phyloP scores from a whole-genome alignment of 352 stramenopile species.

The Phytophthora brassicae region DNA sequence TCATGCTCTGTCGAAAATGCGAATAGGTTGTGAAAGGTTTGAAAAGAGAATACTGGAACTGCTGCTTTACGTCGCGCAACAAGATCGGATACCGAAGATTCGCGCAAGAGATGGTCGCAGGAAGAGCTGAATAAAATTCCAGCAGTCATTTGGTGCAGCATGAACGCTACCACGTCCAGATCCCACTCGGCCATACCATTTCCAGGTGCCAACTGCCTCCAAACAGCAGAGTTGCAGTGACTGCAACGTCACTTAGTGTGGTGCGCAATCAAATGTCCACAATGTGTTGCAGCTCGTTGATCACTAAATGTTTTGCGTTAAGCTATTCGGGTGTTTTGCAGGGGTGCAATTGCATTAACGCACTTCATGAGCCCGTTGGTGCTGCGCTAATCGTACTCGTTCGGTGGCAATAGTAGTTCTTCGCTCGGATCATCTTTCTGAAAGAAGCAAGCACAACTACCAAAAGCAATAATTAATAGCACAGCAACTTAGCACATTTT shows the following conservation, averaged over 20 bases:
- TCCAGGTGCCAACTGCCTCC: constrained; percentile 85
- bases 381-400: constrained; percentile 79
- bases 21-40: too few species aligned
- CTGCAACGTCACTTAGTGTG: too few species aligned
- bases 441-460: too few species aligned
- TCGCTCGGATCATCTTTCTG: too few species aligned
- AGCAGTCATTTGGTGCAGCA: constrained; percentile 60
- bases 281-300: constrained; percentile 72
- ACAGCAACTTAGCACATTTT: too few species aligned
- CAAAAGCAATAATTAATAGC: too few species aligned
- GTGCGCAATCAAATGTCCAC: constrained; percentile 68
- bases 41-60: constrained; percentile 74
- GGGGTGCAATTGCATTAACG: constrained; percentile 61
- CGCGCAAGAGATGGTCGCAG: constrained; percentile 47
- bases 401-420: constrained; percentile 56
- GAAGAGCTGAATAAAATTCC: constrained; percentile 74
- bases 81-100: constrained; percentile 51
- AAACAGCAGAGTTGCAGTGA: constrained; percentile 68
- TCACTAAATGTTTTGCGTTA: constrained; percentile 71
- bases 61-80: constrained; percentile 72
- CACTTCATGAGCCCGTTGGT: constrained; percentile 84
- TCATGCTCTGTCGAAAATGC: too few species aligned
- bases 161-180: constrained; percentile 75
- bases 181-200: constrained; percentile 72
- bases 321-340: constrained; percentile 62